These are phyloP conservation scores for Gossypium laxum DNA, from an alignment of 441 rosid species.

Conservation along the genomic window DNA sequence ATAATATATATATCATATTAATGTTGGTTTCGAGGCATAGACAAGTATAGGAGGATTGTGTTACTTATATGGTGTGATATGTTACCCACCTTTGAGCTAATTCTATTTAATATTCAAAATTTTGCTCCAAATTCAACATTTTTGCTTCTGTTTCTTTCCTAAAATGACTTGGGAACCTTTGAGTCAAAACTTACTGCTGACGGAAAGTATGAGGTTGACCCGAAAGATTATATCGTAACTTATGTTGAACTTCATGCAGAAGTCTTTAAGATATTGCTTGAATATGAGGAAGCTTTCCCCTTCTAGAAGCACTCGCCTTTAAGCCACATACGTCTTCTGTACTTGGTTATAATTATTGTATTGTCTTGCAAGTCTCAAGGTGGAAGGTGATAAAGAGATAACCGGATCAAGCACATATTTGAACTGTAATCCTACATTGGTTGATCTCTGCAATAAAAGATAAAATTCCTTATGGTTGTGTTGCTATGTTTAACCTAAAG, in stretches of 20 bases:
- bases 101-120: not conserved
- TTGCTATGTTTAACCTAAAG: not conserved
- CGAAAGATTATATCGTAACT: not conserved
- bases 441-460: not conserved
- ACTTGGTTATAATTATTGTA: not conserved
- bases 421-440: not conserved
- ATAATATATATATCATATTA: not conserved
- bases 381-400: not conserved
- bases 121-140: not conserved
- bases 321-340: too few relatives aligned
- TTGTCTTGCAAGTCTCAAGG: not conserved
- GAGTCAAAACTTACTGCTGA: not conserved
- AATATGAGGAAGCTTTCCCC: not conserved
- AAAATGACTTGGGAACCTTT: slow-evolving; percentile 9
- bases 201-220: not conserved
- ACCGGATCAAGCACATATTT: not conserved
- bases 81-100: not conserved
- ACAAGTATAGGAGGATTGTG: not conserved
- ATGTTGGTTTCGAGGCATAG: not conserved
- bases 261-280: not conserved
- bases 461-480: not conserved
- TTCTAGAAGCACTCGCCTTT: too few relatives aligned
- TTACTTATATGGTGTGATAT: not conserved
- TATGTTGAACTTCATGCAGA: not conserved
- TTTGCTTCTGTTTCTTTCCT: not conserved